Conservation (phyloP, 306 rosid genomes). For the Glycine soja region DNA sequence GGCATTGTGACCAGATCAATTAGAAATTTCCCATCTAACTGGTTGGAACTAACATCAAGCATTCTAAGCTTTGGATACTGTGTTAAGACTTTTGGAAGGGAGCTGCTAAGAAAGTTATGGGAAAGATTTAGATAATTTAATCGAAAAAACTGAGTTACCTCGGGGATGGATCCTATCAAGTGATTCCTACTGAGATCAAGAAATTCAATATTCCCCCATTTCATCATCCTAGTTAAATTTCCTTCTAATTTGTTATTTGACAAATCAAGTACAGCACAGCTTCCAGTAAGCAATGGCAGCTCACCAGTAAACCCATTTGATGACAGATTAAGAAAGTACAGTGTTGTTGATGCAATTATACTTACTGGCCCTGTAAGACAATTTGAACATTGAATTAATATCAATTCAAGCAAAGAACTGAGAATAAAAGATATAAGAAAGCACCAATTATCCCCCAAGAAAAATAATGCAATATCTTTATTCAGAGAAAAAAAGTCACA, state of each 20-base stretch:
- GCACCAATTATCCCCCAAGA: constrained; percentile 1
- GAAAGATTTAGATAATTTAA: constrained; percentile 72
- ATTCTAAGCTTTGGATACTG: constrained; percentile 71
- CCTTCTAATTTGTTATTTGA: constrained; percentile 77
- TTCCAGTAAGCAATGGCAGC: constrained; percentile 80
- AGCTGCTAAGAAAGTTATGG: constrained; percentile 61
- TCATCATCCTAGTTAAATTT: constrained; percentile 66
- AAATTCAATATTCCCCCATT: constrained; percentile 79
- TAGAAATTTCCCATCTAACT: constrained; percentile 60
- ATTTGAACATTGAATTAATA: constrained; percentile 43
- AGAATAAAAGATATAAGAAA: not conserved
- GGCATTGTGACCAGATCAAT: constrained; percentile 61
- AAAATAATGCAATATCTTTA: not conserved
- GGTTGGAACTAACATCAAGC: constrained; percentile 77
- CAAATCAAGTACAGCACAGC: constrained; percentile 79
- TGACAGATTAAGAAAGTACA: constrained; percentile 68
- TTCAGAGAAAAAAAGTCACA: not conserved
- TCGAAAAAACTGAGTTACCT: constrained; percentile 69
- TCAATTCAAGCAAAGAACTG: not conserved
- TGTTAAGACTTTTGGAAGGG: constrained; percentile 62
- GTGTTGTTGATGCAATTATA: constrained; percentile 66
- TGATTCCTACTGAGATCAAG: constrained; percentile 81
- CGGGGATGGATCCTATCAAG: constrained; percentile 70
- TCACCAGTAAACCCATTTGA: constrained; percentile 66
- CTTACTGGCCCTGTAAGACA: constrained; percentile 68